Conservation (phyloP, 163 green algal species). For the Chlorella variabilis region DNA sequence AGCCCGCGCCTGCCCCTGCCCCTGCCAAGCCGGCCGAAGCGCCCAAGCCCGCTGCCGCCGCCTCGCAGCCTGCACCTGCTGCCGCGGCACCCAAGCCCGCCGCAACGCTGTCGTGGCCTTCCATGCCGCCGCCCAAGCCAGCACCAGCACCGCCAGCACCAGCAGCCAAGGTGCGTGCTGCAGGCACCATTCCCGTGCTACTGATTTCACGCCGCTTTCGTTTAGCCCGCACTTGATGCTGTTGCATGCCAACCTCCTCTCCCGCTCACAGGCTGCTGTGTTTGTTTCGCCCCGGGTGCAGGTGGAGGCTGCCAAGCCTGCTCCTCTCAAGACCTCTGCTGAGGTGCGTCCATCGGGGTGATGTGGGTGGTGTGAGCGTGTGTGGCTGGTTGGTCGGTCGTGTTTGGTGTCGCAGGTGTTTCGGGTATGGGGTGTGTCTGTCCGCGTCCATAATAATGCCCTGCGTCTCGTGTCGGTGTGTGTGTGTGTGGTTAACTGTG, state of each 20-base stretch:
- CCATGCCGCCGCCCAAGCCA: background rate
- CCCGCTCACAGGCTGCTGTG: too few relatives aligned
- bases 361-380: background rate
- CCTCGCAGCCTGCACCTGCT: background rate
- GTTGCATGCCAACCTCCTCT: background rate
- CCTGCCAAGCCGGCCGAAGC: too few relatives aligned
- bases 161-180: background rate
- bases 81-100: too few relatives aligned
- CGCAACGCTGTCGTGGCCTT: too few relatives aligned
- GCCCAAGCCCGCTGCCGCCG: background rate
- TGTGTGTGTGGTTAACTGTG: background rate
- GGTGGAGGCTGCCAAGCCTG: background rate
- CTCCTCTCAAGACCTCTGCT: background rate
- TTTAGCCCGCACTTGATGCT: too few relatives aligned
- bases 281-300: too few relatives aligned
- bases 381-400: too few relatives aligned
- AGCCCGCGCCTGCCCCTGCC: background rate
- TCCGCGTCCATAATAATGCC: too few relatives aligned
- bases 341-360: background rate
- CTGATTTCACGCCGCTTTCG: too few relatives aligned
- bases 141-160: too few relatives aligned
- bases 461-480: background rate
- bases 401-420: background rate
- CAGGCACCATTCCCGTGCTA: too few relatives aligned
- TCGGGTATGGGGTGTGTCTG: background rate